A percentile compares a stretch with the other conserved stretches of the same genome.
phyloP scores from a whole-genome alignment of 2,329 filamentous ascomycete genomes.

The Macroventuria anomochaeta region DNA sequence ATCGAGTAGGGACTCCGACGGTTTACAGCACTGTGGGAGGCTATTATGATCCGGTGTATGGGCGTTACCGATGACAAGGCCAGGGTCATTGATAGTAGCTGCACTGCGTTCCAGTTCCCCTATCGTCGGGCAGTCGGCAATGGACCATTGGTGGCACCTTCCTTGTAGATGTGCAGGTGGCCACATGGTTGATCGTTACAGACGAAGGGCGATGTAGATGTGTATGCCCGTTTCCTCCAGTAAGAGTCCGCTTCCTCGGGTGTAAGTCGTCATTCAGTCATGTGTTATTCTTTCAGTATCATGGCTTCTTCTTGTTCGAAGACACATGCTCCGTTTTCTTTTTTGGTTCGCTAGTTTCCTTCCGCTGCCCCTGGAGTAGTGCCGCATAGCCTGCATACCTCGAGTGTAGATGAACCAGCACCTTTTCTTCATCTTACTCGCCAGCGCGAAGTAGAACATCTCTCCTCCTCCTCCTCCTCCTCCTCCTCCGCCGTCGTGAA shows the following conservation, averaged over 20 bases:
- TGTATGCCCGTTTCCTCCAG: slow-evolving; percentile 4
- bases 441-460: too few species aligned
- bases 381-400: neutral
- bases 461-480: too few species aligned
- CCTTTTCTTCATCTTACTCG: neutral
- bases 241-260: slow-evolving; percentile 16
- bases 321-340: neutral
- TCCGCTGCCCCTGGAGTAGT: neutral
- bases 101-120: neutral
- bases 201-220: slow-evolving; percentile 15
- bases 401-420: neutral
- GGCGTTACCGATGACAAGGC: slow-evolving; percentile 23
- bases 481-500: neutral
- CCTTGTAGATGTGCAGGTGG: slow-evolving; percentile 30
- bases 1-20: slow-evolving; percentile 6
- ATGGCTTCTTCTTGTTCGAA: neutral
- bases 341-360: neutral
- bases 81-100: neutral
- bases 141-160: slow-evolving; percentile 3
- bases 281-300: neutral
- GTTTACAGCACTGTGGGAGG: slow-evolving; percentile 6
- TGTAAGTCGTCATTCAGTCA: neutral
- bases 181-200: neutral
- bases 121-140: neutral
- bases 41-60: slow-evolving; percentile 37